Conservation (phyloP, 148 eudicot species). For the Dysphania ambrosioides region DNA sequence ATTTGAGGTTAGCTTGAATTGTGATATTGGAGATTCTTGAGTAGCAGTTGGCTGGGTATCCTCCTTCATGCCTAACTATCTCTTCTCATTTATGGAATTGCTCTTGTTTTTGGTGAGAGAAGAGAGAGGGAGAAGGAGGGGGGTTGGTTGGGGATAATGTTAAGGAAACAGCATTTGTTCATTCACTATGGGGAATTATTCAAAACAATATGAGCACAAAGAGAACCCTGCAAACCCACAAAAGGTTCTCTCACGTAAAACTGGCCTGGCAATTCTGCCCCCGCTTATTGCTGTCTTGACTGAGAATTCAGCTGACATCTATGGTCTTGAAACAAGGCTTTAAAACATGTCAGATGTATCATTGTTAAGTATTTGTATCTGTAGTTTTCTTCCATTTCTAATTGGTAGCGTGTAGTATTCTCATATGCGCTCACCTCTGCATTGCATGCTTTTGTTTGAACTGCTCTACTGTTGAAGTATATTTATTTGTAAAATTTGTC, state of each 20-base stretch:
- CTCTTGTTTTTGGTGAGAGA: no score
- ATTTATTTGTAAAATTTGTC: slow-evolving; percentile 2
- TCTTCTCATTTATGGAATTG: background rate
- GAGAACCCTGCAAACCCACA: no score
- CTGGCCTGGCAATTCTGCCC: no score
- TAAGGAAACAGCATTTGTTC: background rate
- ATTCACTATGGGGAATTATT: background rate
- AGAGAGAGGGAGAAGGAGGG: no score
- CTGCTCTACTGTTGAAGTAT: background rate
- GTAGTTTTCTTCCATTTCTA: background rate
- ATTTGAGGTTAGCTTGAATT: background rate
- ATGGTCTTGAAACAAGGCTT: no score
- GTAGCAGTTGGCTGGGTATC: background rate
- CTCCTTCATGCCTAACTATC: background rate
- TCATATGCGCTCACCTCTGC: background rate
- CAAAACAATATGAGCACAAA: no score
- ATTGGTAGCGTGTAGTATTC: background rate
- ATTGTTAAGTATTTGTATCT: background rate
- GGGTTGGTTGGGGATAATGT: no score
- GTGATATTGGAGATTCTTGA: background rate
- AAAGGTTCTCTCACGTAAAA: no score
- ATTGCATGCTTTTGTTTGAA: background rate
- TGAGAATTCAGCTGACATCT: no score
- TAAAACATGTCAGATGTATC: background rate
- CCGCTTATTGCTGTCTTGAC: no score